Conservation (phyloP, 140 eudicot species). For the Cichorium intybus region DNA sequence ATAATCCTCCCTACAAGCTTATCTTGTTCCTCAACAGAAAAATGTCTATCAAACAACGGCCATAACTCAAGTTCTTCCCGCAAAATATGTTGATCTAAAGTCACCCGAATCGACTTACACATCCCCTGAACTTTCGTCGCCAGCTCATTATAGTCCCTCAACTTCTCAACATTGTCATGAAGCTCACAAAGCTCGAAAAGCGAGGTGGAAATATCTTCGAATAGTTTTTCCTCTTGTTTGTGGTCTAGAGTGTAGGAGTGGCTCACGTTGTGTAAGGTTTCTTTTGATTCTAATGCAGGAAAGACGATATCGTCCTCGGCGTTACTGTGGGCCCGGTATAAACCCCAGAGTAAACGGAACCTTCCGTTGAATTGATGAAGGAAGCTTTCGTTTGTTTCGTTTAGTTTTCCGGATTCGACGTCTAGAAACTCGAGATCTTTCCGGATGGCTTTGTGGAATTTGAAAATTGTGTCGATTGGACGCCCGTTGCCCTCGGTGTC, state of each 20-base stretch:
- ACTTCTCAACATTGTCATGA: conserved; percentile 44
- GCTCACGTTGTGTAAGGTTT: conserved; percentile 91
- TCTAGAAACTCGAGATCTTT: conserved; percentile 94
- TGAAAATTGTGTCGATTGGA: conserved; percentile 91
- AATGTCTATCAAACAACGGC: conserved; percentile 95
- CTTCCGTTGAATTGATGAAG: conserved; percentile 88
- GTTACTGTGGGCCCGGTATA: conserved; percentile 95
- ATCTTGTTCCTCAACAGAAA: conserved; percentile 98
- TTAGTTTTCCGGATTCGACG: conserved; percentile 85
- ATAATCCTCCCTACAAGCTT: conserved; percentile 93
- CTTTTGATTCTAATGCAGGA: conserved; percentile 97
- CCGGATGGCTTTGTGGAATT: conserved; percentile 95
- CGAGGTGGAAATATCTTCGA: conserved; percentile 91
- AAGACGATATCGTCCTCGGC: conserved; percentile 99
- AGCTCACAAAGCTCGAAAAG: conserved; percentile 78
- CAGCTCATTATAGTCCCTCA: conserved; percentile 68
- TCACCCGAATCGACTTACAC: conserved; percentile 98
- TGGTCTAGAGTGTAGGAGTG: conserved; percentile 97
- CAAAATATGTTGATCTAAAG: conserved; percentile 92
- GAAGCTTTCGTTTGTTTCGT: conserved; percentile 66
- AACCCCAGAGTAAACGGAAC: conserved; percentile 94
- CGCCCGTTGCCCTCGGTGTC: conserved; percentile 53
- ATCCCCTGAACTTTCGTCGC: conserved; percentile 93
- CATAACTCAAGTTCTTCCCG: conserved; percentile 97
- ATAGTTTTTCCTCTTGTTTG: conserved; percentile 94